A percentile compares a stretch with the other conserved stretches of the same genome.
phyloP scores from a whole-genome alignment of 2,329 filamentous ascomycete species.

The Bimuria novae-zelandiae region DNA sequence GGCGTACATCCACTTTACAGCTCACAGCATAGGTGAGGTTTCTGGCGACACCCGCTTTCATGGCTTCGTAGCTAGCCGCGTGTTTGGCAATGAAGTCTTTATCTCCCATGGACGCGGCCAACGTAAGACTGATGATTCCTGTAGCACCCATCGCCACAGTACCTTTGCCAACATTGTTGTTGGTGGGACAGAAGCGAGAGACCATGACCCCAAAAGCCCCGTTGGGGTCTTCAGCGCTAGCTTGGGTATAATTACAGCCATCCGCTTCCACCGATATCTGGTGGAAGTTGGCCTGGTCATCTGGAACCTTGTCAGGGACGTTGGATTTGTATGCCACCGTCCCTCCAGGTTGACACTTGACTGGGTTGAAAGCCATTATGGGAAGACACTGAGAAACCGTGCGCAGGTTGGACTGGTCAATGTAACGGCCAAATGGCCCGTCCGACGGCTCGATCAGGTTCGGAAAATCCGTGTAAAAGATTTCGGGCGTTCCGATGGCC shows the following conservation, averaged over 20 bases:
- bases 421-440: neutral
- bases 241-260: conserved; percentile 8
- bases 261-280: conserved; percentile 2
- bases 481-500: conserved; percentile 10
- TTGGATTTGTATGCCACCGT: neutral
- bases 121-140: conserved; percentile 5
- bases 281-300: neutral
- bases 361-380: conserved; percentile 8
- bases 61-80: conserved; percentile 5
- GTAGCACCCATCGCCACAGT: conserved; percentile 8
- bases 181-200: conserved; percentile 3
- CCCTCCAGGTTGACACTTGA: conserved; percentile 6
- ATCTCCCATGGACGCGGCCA: conserved; percentile 12
- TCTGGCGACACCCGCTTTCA: neutral
- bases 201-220: conserved; percentile 8
- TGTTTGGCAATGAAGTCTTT: conserved; percentile 5
- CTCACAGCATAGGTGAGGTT: conserved; percentile 7
- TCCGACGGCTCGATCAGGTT: conserved; percentile 5
- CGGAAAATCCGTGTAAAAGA: conserved; percentile 14
- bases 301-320: neutral
- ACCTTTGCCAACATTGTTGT: conserved; percentile 4
- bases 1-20: conserved; percentile 7
- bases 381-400: conserved; percentile 12
- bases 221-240: conserved; percentile 2
- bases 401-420: conserved; percentile 8